Conservation (phyloP, 2,329 filamentous ascomycete species). For the Aureobasidium subglaciale region DNA sequence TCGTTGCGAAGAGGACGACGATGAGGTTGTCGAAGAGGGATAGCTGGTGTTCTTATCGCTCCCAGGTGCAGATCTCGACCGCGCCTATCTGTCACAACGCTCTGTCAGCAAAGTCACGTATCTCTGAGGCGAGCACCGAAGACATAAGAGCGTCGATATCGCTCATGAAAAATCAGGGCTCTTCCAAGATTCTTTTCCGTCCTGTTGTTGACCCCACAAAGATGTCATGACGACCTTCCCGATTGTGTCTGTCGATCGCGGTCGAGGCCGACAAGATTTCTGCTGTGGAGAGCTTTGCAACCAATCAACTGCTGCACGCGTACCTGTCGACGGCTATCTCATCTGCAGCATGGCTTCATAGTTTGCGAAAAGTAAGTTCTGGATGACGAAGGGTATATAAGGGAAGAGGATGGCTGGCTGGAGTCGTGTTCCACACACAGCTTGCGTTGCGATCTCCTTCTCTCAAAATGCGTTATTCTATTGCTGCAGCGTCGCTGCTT, state of each 20-base stretch:
- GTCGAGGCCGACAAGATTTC: background rate
- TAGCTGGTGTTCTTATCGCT: background rate
- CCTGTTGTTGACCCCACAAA: background rate
- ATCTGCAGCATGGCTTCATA: slow-evolving; percentile 13
- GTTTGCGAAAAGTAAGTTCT: background rate
- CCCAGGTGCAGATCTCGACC: background rate
- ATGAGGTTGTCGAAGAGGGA: background rate
- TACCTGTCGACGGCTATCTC: background rate
- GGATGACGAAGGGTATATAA: slow-evolving; percentile 4
- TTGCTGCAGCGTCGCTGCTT: slow-evolving; percentile 9
- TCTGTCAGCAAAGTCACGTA: background rate
- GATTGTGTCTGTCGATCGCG: slow-evolving; percentile 2
- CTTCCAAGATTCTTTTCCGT: too few species aligned
- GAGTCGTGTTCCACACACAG: background rate
- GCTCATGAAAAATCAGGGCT: background rate
- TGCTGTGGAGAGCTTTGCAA: background rate
- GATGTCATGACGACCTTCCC: slow-evolving; percentile 9
- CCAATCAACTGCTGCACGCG: slow-evolving; percentile 13
- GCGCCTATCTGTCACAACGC: background rate
- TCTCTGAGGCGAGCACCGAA: background rate
- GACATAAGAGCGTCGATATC: background rate
- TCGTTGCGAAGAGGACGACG: background rate
- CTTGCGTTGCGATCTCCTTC: background rate
- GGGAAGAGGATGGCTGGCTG: background rate
- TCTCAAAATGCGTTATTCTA: background rate